phyloP scores from a whole-genome alignment of 1,284 basidiomycete species.

The Sparassis latifolia region DNA sequence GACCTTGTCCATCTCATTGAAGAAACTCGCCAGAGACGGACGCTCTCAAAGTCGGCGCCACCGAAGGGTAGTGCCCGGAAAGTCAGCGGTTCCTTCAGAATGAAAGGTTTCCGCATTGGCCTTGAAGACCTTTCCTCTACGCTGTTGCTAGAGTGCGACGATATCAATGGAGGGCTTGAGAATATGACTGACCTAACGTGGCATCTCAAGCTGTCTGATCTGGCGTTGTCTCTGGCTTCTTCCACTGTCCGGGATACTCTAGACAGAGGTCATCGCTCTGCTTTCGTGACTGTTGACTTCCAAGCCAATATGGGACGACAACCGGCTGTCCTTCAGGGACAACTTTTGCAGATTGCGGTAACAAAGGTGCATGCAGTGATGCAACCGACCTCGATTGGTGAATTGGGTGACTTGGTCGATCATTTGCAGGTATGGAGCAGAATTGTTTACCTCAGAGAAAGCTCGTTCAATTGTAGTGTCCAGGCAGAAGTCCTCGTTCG shows the following conservation, averaged over 20 bases:
- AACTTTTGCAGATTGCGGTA: conserved; percentile 48
- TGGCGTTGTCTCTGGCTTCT: conserved; percentile 72
- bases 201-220: conserved; percentile 60
- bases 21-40: conserved; percentile 40
- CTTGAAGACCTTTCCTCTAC: conserved; percentile 67
- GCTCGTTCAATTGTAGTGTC: not conserved
- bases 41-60: not conserved
- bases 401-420: conserved; percentile 83
- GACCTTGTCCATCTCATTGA: conserved; percentile 64
- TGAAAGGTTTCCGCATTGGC: conserved; percentile 74
- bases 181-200: conserved; percentile 41
- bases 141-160: conserved; percentile 67
- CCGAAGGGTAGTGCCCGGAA: conserved; percentile 12
- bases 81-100: conserved; percentile 51
- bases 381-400: conserved; percentile 86
- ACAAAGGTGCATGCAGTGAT: conserved; percentile 84
- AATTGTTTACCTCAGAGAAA: conserved; percentile 1
- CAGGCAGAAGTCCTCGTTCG: conserved; percentile 70
- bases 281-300: conserved; percentile 79
- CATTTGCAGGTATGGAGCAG: conserved; percentile 57
- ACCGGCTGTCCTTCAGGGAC: conserved; percentile 24
- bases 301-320: conserved; percentile 32
- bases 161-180: conserved; percentile 54
- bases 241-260: conserved; percentile 33
- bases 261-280: conserved; percentile 62